A percentile compares a stretch with the other conserved stretches of the same genome.
Evolutionary conservation across 345 rosid genomes (phyloP).

Genomic region (Sonneratia caseolaris): DNA sequence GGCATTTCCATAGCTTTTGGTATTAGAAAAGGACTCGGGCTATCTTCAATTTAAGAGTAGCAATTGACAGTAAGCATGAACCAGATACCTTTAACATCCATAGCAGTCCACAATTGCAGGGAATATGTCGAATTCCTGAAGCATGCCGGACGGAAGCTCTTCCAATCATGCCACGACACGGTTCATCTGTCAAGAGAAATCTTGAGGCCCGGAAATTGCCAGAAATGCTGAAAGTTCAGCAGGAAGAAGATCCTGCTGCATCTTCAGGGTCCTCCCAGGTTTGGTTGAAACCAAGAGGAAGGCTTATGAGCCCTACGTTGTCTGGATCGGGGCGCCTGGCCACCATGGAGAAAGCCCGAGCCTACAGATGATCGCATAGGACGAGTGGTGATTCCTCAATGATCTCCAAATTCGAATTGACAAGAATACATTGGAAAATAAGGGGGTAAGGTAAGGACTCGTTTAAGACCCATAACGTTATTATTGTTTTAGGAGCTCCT

Average conservation of each 20-base stretch:
- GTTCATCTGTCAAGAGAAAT: neutral
- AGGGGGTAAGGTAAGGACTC: no score
- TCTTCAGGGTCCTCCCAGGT: neutral
- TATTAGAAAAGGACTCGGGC: no score
- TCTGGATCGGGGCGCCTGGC: neutral
- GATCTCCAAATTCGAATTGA: neutral
- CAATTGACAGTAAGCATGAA: no score
- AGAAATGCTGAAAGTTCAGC: neutral
- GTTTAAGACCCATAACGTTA: no score
- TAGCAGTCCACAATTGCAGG: neutral
- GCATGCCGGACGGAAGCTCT: neutral
- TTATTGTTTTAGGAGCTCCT: no score
- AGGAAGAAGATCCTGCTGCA: neutral
- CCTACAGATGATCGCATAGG: neutral
- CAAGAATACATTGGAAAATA: neutral
- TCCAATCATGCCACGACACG: neutral
- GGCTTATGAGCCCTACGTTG: constrained; percentile 1
- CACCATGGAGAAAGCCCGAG: neutral
- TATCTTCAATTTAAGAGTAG: no score
- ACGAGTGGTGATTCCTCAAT: neutral
- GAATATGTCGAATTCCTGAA: neutral
- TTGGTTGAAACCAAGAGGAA: neutral
- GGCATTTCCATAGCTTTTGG: no score
- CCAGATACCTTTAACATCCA: neutral
- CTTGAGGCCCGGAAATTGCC: neutral